Conservation (phyloP, 2,329 filamentous ascomycete species). For the Colletotrichum sp. region DNA sequence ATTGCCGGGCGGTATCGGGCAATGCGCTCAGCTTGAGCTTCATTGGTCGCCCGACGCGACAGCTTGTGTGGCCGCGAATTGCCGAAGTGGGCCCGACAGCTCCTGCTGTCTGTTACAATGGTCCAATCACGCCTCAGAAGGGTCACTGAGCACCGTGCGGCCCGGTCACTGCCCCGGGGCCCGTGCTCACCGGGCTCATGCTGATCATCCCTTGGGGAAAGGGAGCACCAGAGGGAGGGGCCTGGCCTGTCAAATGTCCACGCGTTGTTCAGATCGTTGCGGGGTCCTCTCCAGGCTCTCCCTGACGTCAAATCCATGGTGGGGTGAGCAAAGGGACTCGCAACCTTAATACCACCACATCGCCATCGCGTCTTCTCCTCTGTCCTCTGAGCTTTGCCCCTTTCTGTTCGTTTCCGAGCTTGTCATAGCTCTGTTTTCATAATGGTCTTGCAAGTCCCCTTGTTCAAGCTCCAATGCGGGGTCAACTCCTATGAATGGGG, state of each 20-base stretch:
- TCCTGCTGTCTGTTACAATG: not conserved
- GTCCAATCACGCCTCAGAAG: not conserved
- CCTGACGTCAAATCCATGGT: conserved; percentile 21
- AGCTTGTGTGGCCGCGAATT: not conserved
- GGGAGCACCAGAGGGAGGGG: not conserved
- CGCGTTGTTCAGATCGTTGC: conserved; percentile 2
- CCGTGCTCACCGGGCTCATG: conserved; percentile 7
- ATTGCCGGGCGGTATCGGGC: not conserved
- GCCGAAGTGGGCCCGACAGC: not conserved
- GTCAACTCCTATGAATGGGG: conserved; percentile 99
- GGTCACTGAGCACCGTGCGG: not conserved
- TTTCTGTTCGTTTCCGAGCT: not conserved
- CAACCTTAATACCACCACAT: conserved; percentile 1
- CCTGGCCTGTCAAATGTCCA: not conserved
- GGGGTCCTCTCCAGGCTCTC: conserved; percentile 14
- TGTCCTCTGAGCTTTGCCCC: not conserved
- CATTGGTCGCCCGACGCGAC: conserved; percentile 1
- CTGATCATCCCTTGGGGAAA: not conserved
- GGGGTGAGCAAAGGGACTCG: conserved; percentile 4
- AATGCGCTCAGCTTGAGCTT: not conserved
- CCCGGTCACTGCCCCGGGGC: conserved; percentile 16
- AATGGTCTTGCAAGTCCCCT: conserved; percentile 71
- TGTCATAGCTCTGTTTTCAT: not conserved
- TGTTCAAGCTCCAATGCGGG: conserved; percentile 86
- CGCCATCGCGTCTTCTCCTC: not conserved